These are phyloP conservation scores for Coniella lustricola DNA, from an alignment of 2,329 filamentous ascomycete species.

Conservation along the genomic window DNA sequence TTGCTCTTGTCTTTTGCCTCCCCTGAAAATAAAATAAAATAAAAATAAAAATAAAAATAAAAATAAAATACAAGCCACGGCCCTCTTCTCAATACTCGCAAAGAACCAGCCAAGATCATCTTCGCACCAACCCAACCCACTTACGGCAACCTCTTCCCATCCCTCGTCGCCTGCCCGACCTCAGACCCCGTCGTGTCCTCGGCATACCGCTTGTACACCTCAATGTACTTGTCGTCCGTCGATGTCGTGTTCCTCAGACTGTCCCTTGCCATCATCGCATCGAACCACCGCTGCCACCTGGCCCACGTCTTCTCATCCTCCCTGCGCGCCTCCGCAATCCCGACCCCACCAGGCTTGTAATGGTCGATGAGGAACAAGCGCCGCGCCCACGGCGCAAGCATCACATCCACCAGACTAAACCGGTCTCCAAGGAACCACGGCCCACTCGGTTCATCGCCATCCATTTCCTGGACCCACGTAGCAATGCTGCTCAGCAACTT, in stretches of 20 bases:
- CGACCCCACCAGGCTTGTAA: constrained; percentile 55
- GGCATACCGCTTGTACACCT: constrained; percentile 61
- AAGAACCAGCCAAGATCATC: too few relatives aligned
- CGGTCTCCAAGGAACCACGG: constrained; percentile 62
- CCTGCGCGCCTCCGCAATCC: constrained; percentile 35
- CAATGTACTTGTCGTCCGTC: constrained; percentile 58
- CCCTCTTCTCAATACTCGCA: too few relatives aligned
- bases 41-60: too few relatives aligned
- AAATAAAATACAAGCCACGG: too few relatives aligned
- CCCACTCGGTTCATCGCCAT: constrained; percentile 27
- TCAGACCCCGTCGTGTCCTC: constrained; percentile 57
- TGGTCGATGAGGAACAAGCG: constrained; percentile 68
- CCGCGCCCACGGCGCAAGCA: constrained; percentile 66
- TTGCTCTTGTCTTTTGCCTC: too few relatives aligned
- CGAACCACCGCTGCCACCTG: constrained; percentile 59
- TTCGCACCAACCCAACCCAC: too few relatives aligned
- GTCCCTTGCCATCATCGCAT: constrained; percentile 49
- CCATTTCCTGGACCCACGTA: constrained; percentile 56
- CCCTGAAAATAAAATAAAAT: too few relatives aligned
- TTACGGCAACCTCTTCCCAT: constrained; percentile 55
- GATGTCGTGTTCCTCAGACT: constrained; percentile 65
- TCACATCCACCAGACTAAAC: constrained; percentile 63
- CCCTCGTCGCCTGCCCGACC: constrained; percentile 55
- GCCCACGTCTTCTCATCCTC: constrained; percentile 53
- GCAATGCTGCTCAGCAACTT: constrained; percentile 54